Conservation (phyloP, 768 basidiomycete genomes). For the Candolleomyces eurysporus region DNA sequence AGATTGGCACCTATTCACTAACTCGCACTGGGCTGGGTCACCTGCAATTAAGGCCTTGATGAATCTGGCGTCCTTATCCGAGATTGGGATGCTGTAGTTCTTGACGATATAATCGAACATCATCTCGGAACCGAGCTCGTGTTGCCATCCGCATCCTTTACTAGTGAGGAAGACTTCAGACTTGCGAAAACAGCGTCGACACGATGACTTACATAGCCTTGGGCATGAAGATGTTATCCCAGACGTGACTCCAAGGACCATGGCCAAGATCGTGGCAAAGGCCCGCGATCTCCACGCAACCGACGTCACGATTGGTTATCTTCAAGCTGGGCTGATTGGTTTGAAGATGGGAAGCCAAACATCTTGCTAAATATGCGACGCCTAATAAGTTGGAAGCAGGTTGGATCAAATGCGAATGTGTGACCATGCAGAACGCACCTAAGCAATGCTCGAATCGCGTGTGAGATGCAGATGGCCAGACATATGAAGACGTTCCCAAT, state of each 20-base stretch:
- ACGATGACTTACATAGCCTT: conserved; percentile 49
- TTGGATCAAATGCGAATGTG: background rate
- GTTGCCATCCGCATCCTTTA: conserved; percentile 56
- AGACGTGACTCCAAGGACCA: conserved; percentile 85
- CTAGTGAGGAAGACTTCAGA: background rate
- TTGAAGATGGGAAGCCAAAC: conserved; percentile 58
- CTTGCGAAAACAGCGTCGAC: background rate
- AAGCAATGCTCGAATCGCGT: conserved; percentile 83
- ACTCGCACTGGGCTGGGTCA: conserved; percentile 51
- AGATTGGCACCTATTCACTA: conserved; percentile 20
- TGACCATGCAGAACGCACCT: conserved; percentile 40
- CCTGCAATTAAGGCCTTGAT: conserved; percentile 82
- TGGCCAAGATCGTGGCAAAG: conserved; percentile 85
- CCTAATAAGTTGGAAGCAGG: conserved; percentile 39
- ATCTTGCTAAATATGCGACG: conserved; percentile 69
- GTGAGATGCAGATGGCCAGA: conserved; percentile 78
- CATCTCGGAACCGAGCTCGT: conserved; percentile 79
- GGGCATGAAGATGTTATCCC: conserved; percentile 75
- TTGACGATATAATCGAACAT: conserved; percentile 73
- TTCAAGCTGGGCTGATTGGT: conserved; percentile 56
- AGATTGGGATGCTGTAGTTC: conserved; percentile 51
- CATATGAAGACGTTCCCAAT: conserved; percentile 71
- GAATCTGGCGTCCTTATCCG: conserved; percentile 49
- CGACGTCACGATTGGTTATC: conserved; percentile 70
- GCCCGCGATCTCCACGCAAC: conserved; percentile 77